Base-by-base conservation (phyloP, 2,329 filamentous ascomycete species). In the Aspergillus sp. region DNA sequence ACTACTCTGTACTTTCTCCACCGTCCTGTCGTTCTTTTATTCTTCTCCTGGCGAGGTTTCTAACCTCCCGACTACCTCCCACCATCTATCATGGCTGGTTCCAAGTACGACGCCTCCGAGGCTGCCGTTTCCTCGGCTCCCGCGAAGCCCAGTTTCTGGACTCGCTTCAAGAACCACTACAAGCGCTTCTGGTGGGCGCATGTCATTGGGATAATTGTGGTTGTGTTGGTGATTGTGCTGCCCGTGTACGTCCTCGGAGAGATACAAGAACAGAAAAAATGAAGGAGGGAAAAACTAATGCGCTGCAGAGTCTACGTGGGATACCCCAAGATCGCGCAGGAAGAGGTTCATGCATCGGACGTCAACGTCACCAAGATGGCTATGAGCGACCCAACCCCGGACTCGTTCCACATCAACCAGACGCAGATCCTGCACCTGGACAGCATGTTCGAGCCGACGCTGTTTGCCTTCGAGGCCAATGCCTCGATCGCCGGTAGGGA, bases 241-340 rank as follows among this genome's bases (percentile, higher is more conserved):
- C 72, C 71, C 24, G 53, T 79, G 72, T 75, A 64, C 61, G 70
- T 60, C 20, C 16, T 19, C 26, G 13, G 26, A 13, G 26, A 14
- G n/a, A 28, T 11, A 15, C 14, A 29, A 24, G n/a, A 2, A 24
- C n/a, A 2, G n/a, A 2, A 24, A 24, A 8, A 2, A 2, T n/a
- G n/a, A n/a, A 8, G 19, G 13, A 29, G n/a, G 15, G 25, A 29
- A 15, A 30, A 15, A 13, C 29, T 16, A n/a, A 29, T 15, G 14
- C 13, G 11, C n/a, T 26, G 16, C 42, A 73, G 71, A 24, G 62
- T 77, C 29, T 78, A 68, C 45, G 74, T 78, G 32, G 74, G 53
- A 3, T 73, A 77, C 45, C 74, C 74, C 12, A 65, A 68, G 19
- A 73, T 72, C 36, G 73, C 73, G 20, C 74, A 77, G 44, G 37